A percentile compares a stretch with the other conserved stretches of the same genome.
These are phyloP conservation scores for Pyrus pyrifolia DNA, from an alignment of 306 rosid genomes.

Conservation along the genomic window DNA sequence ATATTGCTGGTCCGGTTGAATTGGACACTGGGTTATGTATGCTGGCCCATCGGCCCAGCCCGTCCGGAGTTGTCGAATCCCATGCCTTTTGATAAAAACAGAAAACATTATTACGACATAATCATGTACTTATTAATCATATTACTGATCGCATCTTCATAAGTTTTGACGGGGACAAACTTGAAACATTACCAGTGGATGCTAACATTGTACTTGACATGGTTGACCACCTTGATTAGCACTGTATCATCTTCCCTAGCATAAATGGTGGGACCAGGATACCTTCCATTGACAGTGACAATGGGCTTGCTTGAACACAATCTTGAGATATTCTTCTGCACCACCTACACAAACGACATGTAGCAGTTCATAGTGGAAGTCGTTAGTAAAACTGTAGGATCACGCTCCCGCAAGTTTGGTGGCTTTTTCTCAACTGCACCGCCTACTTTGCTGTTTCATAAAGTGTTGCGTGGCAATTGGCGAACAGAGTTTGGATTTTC, in stretches of 20 bases:
- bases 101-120: neutral
- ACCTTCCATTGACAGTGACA: conserved; percentile 44
- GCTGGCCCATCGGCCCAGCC: conserved; percentile 99
- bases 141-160: neutral
- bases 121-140: neutral
- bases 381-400: neutral
- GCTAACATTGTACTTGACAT: conserved; percentile 77
- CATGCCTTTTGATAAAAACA: conserved; percentile 41
- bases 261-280: conserved; percentile 49
- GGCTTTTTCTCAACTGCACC: conserved; percentile 1
- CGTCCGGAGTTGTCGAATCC: conserved; percentile 57
- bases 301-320: conserved; percentile 47
- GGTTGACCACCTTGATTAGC: conserved; percentile 54
- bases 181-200: conserved; percentile 60
- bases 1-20: conserved; percentile 57
- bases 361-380: neutral
- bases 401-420: neutral
- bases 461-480: no score
- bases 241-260: conserved; percentile 50
- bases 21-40: conserved; percentile 84
- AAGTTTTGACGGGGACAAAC: neutral
- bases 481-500: no score
- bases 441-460: neutral
- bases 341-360: conserved; percentile 25
- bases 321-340: conserved; percentile 31